A percentile compares a stretch with the other conserved stretches of the same genome.
Conservation (phyloP, 2,329 filamentous ascomycete genomes). For the Hirsutella thompsonii region DNA sequence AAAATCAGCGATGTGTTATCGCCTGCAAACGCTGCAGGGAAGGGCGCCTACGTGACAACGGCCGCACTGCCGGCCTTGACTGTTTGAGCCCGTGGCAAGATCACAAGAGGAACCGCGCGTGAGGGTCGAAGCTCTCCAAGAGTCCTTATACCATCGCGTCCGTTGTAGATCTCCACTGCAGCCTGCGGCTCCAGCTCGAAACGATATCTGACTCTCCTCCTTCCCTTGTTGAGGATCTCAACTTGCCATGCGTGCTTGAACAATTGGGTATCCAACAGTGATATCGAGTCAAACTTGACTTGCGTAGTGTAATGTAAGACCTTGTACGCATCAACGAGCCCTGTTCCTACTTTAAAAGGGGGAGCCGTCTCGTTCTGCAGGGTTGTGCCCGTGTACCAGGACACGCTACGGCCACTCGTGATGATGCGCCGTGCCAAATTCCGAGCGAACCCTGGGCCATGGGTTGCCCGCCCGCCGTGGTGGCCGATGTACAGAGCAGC, state of each 20-base stretch:
- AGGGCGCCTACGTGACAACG: slow-evolving; percentile 12
- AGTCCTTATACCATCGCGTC: slow-evolving; percentile 14
- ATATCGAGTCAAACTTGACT: slow-evolving; percentile 27
- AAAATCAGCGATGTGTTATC: not conserved
- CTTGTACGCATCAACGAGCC: slow-evolving; percentile 31
- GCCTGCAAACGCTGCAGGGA: not conserved
- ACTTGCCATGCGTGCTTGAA: slow-evolving; percentile 22
- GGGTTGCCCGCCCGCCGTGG: slow-evolving; percentile 24
- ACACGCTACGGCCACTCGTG: slow-evolving; percentile 18
- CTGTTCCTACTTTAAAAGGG: slow-evolving; percentile 30
- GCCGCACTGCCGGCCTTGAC: slow-evolving; percentile 16
- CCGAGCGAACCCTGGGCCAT: slow-evolving; percentile 21
- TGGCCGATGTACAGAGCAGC: slow-evolving; percentile 31
- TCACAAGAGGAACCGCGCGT: slow-evolving; percentile 14
- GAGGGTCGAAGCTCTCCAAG: slow-evolving; percentile 15
- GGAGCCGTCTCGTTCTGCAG: slow-evolving; percentile 10
- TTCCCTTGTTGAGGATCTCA: slow-evolving; percentile 30
- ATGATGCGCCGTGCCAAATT: slow-evolving; percentile 20
- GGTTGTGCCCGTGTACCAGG: slow-evolving; percentile 13
- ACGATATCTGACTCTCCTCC: slow-evolving; percentile 24
- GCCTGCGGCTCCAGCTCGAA: slow-evolving; percentile 26
- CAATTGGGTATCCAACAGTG: slow-evolving; percentile 34
- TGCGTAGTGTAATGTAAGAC: slow-evolving; percentile 24
- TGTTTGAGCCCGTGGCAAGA: slow-evolving; percentile 13
- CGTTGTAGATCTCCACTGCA: slow-evolving; percentile 21